Conservation (phyloP, 495 filamentous ascomycete species). For the Amniculicola lignicola region DNA sequence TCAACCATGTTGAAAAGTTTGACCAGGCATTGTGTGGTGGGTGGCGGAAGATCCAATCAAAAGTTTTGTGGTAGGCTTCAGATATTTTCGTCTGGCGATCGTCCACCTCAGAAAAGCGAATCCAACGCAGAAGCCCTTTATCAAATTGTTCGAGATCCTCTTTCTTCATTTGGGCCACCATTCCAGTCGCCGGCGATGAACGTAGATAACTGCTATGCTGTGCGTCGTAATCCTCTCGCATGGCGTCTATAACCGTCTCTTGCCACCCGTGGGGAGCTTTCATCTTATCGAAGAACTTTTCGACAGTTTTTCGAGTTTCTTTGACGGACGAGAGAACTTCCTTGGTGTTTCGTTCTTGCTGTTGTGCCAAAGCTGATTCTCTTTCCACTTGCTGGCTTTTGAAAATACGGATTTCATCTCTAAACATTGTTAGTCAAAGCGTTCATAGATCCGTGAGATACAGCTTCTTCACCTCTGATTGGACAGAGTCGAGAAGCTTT, state of each 20-base stretch:
- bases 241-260: constrained; percentile 1
- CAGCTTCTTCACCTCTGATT: too few relatives aligned
- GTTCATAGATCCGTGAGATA: too few relatives aligned
- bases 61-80: constrained; percentile 1
- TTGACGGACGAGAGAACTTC: neutral
- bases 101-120: constrained; percentile 11
- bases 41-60: constrained; percentile 9
- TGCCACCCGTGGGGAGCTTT: neutral
- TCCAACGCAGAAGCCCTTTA: constrained; percentile 1
- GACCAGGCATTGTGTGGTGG: constrained; percentile 3
- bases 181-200: neutral
- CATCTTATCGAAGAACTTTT: neutral
- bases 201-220: neutral
- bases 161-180: neutral
- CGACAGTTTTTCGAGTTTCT: neutral
- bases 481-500: too few relatives aligned
- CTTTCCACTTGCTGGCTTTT: too few relatives aligned
- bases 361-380: too few relatives aligned
- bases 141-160: neutral
- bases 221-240: constrained; percentile 7
- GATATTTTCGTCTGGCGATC: constrained; percentile 8
- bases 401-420: neutral
- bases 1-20: constrained; percentile 6
- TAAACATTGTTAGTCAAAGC: neutral
- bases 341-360: neutral